Conservation (phyloP, 371 early-diverging fungal species). For the Mortierella sp. region DNA sequence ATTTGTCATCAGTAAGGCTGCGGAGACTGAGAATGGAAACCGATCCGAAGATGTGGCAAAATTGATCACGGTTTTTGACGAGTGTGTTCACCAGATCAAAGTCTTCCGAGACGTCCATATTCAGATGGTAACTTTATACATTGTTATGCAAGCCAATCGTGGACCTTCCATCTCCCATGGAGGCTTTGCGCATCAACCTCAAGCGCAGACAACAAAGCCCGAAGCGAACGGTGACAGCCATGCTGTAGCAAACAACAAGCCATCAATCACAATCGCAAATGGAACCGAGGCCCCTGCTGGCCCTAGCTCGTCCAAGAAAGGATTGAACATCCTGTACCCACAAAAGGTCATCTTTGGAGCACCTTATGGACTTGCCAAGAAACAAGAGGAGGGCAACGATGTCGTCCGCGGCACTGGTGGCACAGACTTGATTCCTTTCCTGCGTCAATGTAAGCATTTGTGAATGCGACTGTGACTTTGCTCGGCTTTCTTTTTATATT, state of each 20-base stretch:
- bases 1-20: conserved; percentile 52
- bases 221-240: conserved; percentile 22
- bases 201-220: conserved; percentile 55
- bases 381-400: conserved; percentile 58
- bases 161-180: conserved; percentile 77
- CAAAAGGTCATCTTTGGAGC: conserved; percentile 64
- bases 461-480: background rate
- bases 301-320: conserved; percentile 20
- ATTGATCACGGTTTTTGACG: conserved; percentile 77
- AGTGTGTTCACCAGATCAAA: conserved; percentile 83
- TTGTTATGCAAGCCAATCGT: conserved; percentile 88
- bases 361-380: conserved; percentile 72
- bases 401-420: conserved; percentile 95
- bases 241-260: conserved; percentile 11
- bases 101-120: conserved; percentile 93
- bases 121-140: conserved; percentile 92
- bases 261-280: conserved; percentile 2
- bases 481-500: background rate
- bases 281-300: background rate
- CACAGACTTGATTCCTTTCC: conserved; percentile 93
- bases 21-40: conserved; percentile 1
- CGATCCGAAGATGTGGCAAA: conserved; percentile 42
- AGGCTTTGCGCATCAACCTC: conserved; percentile 57
- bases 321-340: conserved; percentile 65
- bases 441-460: conserved; percentile 56